phyloP scores from a whole-genome alignment of 2,329 filamentous ascomycete species.

The Fusarium sp. region DNA sequence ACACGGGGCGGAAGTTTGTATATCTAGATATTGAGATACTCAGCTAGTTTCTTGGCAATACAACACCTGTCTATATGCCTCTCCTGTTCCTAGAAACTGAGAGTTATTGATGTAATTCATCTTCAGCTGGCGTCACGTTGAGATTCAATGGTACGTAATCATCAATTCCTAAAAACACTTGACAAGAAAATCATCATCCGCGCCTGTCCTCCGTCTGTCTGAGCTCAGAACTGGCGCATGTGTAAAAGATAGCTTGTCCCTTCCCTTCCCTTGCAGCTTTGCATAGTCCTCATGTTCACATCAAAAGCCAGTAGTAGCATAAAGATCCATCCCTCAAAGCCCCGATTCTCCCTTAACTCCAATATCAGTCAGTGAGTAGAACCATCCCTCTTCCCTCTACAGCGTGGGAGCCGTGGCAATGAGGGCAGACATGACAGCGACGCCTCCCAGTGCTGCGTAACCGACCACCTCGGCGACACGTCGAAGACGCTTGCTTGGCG shows the following conservation, averaged over 20 bases:
- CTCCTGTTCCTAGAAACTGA: neutral
- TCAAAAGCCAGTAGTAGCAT: constrained; percentile 2
- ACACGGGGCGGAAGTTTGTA: constrained; percentile 9
- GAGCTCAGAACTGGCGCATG: neutral
- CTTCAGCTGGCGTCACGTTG: neutral
- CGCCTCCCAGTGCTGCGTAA: constrained; percentile 52
- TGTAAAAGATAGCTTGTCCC: neutral
- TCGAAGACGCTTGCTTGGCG: constrained; percentile 49
- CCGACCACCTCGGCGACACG: constrained; percentile 52
- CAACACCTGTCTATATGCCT: neutral
- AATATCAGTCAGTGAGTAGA: constrained; percentile 5
- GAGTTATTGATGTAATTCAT: no score
- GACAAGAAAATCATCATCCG: constrained; percentile 11
- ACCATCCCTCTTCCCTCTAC: neutral
- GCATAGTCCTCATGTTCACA: neutral
- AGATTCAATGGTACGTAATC: constrained; percentile 11
- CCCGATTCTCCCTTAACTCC: constrained; percentile 36
- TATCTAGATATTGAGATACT: neutral
- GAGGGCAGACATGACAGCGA: constrained; percentile 54
- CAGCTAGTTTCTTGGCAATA: neutral
- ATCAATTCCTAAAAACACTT: constrained; percentile 28
- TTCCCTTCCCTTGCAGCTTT: neutral
- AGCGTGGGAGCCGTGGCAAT: constrained; percentile 53
- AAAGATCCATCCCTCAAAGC: constrained; percentile 1
- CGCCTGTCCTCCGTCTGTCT: neutral